Evolutionary conservation across 768 basidiomycete species (phyloP).

Genomic region (Lactarius sp.): DNA sequence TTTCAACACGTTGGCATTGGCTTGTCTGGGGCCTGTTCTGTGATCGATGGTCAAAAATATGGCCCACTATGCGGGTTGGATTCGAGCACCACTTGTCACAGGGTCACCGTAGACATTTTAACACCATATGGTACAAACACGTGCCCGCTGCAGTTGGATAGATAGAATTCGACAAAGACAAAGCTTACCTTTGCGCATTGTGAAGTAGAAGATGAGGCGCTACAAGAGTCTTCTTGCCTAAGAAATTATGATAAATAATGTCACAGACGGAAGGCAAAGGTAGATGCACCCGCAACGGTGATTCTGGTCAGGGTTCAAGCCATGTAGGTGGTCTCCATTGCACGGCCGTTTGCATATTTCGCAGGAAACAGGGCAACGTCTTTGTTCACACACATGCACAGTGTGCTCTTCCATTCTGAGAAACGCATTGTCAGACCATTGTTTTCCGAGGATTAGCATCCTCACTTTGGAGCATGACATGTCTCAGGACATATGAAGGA

Average conservation of each 20-base stretch:
- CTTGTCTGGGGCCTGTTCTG: conserved; percentile 20
- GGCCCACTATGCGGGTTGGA: conserved; percentile 44
- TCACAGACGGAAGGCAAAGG: background rate
- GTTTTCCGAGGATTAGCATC: background rate
- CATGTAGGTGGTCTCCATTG: background rate
- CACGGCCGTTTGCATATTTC: background rate
- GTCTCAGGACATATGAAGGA: background rate
- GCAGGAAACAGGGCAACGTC: background rate
- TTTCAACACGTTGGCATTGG: no score
- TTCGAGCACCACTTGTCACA: conserved; percentile 39
- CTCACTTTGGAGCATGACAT: background rate
- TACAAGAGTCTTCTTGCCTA: background rate
- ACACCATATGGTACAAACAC: conserved; percentile 40
- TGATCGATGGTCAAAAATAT: conserved; percentile 30
- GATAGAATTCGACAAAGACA: conserved; percentile 35
- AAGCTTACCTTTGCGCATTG: no score
- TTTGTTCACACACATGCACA: background rate
- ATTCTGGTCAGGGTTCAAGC: background rate
- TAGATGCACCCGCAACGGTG: background rate
- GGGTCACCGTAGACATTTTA: conserved; percentile 24
- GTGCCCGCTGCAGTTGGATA: conserved; percentile 56
- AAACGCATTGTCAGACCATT: background rate
- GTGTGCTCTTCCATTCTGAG: background rate
- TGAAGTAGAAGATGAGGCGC: no score
- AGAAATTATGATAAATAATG: background rate